Conservation (phyloP, 208 protist genomes). For the Vickermania ingenoplastis region DNA sequence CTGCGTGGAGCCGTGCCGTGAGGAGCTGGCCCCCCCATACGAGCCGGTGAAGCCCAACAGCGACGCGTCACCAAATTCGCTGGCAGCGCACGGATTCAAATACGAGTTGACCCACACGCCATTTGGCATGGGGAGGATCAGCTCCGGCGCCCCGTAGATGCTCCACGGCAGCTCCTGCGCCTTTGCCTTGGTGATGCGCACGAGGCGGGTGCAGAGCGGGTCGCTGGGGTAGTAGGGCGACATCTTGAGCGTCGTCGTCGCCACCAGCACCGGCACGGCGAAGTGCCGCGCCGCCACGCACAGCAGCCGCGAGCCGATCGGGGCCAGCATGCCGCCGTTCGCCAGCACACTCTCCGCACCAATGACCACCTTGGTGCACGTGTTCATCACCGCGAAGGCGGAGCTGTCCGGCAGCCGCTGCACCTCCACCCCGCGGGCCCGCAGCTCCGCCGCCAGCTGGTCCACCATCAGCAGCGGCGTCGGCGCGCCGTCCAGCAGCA, state of each 20-base stretch:
- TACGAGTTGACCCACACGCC: not conserved
- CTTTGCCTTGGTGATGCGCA: constrained; percentile 52
- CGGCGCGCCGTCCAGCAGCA: constrained; percentile 91
- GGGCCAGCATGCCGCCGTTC: constrained; percentile 95
- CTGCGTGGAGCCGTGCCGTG: not conserved
- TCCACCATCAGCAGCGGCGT: constrained; percentile 13
- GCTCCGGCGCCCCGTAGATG: constrained; percentile 56
- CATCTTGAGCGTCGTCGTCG: constrained; percentile 94
- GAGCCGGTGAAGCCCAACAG: not conserved
- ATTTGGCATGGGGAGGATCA: constrained; percentile 29
- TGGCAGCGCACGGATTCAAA: constrained; percentile 22
- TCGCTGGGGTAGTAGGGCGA: constrained; percentile 93
- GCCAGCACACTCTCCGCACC: constrained; percentile 92
- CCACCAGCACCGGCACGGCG: constrained; percentile 93
- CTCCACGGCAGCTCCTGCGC: constrained; percentile 83
- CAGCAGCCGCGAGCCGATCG: constrained; percentile 89
- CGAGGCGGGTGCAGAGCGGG: constrained; percentile 82
- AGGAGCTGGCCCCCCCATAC: not conserved
- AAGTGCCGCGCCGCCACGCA: constrained; percentile 93
- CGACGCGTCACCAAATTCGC: not conserved
- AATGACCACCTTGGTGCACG: constrained; percentile 97
- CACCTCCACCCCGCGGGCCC: constrained; percentile 8
- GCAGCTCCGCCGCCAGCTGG: not conserved
- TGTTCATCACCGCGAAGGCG: constrained; percentile 96
- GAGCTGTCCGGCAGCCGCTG: constrained; percentile 92